Evolutionary conservation across 768 basidiomycete genomes (phyloP).

Genomic region (Suillus placidus): DNA sequence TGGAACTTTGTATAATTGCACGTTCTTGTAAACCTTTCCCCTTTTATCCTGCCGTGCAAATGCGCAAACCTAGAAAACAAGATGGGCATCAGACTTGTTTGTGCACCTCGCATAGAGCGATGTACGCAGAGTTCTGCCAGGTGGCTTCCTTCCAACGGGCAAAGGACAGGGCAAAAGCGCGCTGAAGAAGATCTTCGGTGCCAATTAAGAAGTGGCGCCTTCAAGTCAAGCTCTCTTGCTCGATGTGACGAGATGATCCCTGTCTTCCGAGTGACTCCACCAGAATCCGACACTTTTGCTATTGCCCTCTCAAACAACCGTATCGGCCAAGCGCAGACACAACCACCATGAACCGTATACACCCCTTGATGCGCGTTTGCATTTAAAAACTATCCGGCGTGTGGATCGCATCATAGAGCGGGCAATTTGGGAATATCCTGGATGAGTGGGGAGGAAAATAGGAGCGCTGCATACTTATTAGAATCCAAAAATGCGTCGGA

Average conservation of each 20-base stretch:
- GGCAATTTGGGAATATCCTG: neutral
- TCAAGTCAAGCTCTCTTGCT: neutral
- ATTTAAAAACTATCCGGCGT: neutral
- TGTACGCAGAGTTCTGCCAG: conserved; percentile 41
- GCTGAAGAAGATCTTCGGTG: conserved; percentile 6
- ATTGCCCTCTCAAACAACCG: neutral
- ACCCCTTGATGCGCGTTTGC: neutral
- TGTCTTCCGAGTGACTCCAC: neutral
- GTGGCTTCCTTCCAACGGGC: conserved; percentile 10
- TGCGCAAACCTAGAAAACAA: conserved; percentile 27
- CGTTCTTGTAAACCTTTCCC: conserved; percentile 44
- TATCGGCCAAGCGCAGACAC: neutral
- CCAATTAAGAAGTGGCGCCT: neutral
- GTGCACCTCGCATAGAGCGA: conserved; percentile 15
- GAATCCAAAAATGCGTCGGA: neutral
- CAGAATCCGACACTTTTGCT: neutral
- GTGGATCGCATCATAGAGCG: neutral
- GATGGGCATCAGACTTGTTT: neutral
- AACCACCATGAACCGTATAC: neutral
- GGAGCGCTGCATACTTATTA: neutral
- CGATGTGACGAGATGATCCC: neutral
- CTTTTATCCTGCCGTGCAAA: conserved; percentile 29
- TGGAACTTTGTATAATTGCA: conserved; percentile 31
- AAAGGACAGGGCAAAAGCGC: conserved; percentile 1
- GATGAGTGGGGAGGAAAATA: neutral